Base-by-base conservation (phyloP, 345 rosid genomes). In the Populus alba region DNA sequence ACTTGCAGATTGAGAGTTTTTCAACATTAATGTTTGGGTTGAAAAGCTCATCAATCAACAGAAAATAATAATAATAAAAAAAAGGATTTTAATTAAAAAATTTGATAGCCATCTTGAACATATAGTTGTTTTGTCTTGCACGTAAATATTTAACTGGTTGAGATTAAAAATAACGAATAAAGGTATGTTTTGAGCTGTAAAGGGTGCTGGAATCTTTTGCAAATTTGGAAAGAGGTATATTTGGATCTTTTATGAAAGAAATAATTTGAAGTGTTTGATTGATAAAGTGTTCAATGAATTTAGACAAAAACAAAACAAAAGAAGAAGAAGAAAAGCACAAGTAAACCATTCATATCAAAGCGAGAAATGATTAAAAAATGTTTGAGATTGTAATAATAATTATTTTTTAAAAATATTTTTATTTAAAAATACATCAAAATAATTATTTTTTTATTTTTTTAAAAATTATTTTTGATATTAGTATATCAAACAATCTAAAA, bases 351-450 rank as follows among this genome's bases (percentile, higher is more conserved):
- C 13, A 1, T 23, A 3, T 57, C 9, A 55, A 55, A 22, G 13
- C 6, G 2, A 10, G 0, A n/a, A 57, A 57, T 57, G 29, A 57
- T n/a, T 3, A 8, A 41, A 3, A 12, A 7, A 2, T 41, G 0
- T 41, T 9, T 41, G 3, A 2, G 11, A 41, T 0, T 0, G 2
- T 41, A 0, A 2, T 2, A 9, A 2, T 1, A 0, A 0, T 41
- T 41, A 0, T 41, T 41, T 41, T 41, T 10, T 41, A 41, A 41
- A 41, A 41, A 1, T 41, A 0, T 41, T 2, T 41, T 2, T 31
- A 0, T 39, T 9, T 41, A 2, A 0, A 41, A 41, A 41, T 8
- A 2, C 2, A 9, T 41, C 0, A 8, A 7, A 8, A 39, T 8
- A 39, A 8, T 0, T 39, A 39, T 41, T 41, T 41, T 1, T 41